These are phyloP conservation scores for Heterobasidion irregulare DNA, from an alignment of 1,284 basidiomycete genomes.

Conservation along the genomic window DNA sequence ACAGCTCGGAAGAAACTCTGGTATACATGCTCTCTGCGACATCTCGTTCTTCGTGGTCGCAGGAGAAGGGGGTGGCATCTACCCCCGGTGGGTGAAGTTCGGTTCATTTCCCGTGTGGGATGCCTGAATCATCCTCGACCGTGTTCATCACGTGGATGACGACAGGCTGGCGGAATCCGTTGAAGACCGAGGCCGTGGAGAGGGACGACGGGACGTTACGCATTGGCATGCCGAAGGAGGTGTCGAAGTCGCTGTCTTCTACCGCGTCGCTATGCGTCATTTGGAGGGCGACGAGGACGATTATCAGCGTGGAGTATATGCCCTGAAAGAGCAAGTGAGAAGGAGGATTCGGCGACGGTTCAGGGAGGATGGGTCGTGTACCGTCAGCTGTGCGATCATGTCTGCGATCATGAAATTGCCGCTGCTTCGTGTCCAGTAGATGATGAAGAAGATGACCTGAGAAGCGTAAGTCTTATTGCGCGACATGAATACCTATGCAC, in stretches of 20 bases:
- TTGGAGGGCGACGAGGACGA: constrained; percentile 2
- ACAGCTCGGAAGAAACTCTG: too few species aligned
- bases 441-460: constrained; percentile 1
- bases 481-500: not conserved
- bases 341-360: not conserved
- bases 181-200: not conserved
- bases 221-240: not conserved
- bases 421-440: not conserved
- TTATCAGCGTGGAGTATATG: constrained; percentile 2
- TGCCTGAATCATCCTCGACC: not conserved
- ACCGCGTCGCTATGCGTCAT: constrained; percentile 1
- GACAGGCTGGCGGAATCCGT: not conserved
- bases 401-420: constrained; percentile 1
- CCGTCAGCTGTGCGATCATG: constrained; percentile 4
- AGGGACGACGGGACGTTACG: not conserved
- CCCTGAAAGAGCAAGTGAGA: not conserved
- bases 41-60: too few species aligned
- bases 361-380: not conserved
- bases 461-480: not conserved
- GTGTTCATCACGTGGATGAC: not conserved
- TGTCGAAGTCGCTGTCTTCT: not conserved
- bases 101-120: too few species aligned
- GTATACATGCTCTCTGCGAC: too few species aligned
- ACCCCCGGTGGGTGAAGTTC: too few species aligned
- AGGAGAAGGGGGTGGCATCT: too few species aligned